Conservation (phyloP, 2,329 filamentous ascomycete species). For the Colletotrichum paranaense region DNA sequence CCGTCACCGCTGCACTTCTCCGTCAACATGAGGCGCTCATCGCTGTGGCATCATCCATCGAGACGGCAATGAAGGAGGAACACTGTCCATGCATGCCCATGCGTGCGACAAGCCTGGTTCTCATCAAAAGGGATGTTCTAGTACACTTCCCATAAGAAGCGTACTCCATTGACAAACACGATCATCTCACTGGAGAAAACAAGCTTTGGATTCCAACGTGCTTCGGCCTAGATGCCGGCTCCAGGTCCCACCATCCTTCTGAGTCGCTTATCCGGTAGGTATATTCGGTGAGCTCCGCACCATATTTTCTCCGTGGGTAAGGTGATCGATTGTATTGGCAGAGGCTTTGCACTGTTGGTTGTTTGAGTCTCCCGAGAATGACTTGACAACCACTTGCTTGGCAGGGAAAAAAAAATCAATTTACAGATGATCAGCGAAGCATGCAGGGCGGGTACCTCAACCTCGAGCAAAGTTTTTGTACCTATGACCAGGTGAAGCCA, state of each 20-base stretch:
- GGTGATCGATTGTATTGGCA: neutral
- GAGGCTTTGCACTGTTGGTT: neutral
- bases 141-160: neutral
- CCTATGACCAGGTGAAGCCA: slow-evolving; percentile 9
- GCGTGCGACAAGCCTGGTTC: neutral
- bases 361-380: neutral
- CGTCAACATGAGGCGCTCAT: neutral
- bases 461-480: slow-evolving; percentile 11
- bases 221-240: slow-evolving; percentile 5
- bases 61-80: neutral
- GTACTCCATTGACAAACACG: neutral
- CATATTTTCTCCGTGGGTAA: neutral
- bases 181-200: neutral
- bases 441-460: neutral
- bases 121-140: neutral
- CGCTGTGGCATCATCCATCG: neutral
- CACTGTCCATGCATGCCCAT: neutral
- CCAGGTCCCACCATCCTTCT: neutral
- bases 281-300: neutral
- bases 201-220: neutral
- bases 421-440: neutral
- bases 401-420: neutral
- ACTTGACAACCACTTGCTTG: neutral
- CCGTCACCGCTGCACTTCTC: neutral
- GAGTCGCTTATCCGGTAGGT: neutral